Conservation (phyloP, 2,329 filamentous ascomycete species). For the Pestalotiopsis sp. region DNA sequence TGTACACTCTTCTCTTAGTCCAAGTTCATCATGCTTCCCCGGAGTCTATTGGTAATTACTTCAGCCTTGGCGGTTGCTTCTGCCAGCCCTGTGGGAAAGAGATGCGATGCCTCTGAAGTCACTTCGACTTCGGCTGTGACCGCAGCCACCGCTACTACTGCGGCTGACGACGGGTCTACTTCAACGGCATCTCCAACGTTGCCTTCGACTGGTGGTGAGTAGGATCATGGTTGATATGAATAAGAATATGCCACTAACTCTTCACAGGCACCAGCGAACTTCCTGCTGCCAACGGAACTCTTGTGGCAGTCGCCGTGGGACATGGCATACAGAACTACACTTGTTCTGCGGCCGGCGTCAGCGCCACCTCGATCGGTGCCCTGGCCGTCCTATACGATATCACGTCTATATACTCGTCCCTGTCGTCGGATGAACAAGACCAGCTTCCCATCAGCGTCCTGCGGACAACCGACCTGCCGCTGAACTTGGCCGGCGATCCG, state of each 20-base stretch:
- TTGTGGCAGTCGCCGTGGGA: conserved; percentile 62
- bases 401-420: conserved; percentile 53
- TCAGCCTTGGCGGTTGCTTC: conserved; percentile 28
- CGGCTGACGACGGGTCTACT: conserved; percentile 12
- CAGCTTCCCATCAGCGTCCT: conserved; percentile 44
- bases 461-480: conserved; percentile 45
- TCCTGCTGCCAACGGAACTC: conserved; percentile 40
- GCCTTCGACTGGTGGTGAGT: conserved; percentile 42
- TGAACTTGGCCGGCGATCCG: conserved; percentile 43
- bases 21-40: conserved; percentile 29
- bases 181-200: conserved; percentile 31
- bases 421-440: conserved; percentile 41
- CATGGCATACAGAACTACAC: conserved; percentile 73
- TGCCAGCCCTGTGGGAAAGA: conserved; percentile 28
- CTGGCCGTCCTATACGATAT: conserved; percentile 64
- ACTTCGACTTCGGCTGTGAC: conserved; percentile 4
- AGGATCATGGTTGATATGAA: neutral
- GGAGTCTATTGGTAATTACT: conserved; percentile 26
- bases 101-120: conserved; percentile 17
- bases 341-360: conserved; percentile 44
- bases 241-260: neutral
- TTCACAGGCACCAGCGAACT: conserved; percentile 43
- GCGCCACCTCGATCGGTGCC: conserved; percentile 51
- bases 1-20: conserved; percentile 13
- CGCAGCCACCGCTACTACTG: conserved; percentile 17